Evolutionary conservation across 805 yeast species (phyloP), one percentile per base, ranked within the genome.

Genomic region (Pichia ethanolica): DNA sequence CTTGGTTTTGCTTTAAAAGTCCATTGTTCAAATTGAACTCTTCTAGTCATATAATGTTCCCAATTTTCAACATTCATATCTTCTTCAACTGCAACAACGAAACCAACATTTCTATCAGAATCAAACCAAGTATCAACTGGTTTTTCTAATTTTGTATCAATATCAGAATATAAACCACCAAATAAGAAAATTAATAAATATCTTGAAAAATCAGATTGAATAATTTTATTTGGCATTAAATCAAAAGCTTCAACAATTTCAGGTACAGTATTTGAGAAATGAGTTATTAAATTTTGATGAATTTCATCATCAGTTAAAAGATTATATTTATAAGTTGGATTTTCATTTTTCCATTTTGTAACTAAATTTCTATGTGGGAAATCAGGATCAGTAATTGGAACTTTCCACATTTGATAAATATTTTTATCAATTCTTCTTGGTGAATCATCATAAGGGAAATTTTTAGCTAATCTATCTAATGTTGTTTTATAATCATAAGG

Each of bases 11-110:
- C 72, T 61, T 79, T 82, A 42, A 81, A 66, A 8, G 82, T 73
- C 73, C 82, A 81, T 59, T 81, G 84, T 46, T 82, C 81, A 56
- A 80, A 75, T 59, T 81, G 84, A 39, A 81, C 67, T 57, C 84
- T 67, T 59, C 83, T 65, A 28, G 74, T 71, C 59, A 70, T 68
- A 50, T 75, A 71, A 45, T 70, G 68, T 51, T 72, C 69, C 85
- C 85, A 81, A 56, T 77, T 69, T 44, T 73, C 71, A 42, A 73
- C 72, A 48, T 71, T 75, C 47, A 77, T 67, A 56, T 80, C 85
- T 40, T 71, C 71, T 53, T 80, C 85, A 40, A 81, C 69, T 7
- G 78, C 74, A 30, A 79, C 66, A 38, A 78, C 78, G 59, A 77
- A 72, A 1, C 85, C 85, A 44, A 79, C 68, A 28, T 70, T 64